Evolutionary conservation across 2,329 filamentous ascomycete genomes (phyloP).

Genomic region (Penicillium sp.): DNA sequence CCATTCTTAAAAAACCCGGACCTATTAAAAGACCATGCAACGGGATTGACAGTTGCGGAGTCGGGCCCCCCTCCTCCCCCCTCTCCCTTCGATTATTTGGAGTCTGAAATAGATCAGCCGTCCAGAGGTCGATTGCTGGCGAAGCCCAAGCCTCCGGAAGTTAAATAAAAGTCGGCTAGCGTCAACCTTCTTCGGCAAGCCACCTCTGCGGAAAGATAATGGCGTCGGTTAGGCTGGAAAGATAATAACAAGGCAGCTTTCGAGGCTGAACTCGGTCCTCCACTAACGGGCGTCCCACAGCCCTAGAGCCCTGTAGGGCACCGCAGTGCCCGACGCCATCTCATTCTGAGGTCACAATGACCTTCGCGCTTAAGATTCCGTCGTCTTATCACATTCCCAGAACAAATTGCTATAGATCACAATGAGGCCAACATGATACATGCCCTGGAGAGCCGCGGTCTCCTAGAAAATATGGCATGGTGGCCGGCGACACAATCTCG

Average conservation of each 20-base stretch:
- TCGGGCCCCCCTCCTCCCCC: no score
- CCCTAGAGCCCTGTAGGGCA: no score
- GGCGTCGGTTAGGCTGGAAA: neutral
- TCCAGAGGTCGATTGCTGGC: no score
- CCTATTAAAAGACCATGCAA: neutral
- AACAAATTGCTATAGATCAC: conserved; percentile 4
- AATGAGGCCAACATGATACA: conserved; percentile 22
- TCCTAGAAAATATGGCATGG: neutral
- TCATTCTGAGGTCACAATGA: conserved; percentile 21
- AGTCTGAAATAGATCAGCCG: neutral
- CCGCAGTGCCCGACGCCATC: neutral
- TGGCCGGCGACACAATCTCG: conserved; percentile 5
- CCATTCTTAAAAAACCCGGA: neutral
- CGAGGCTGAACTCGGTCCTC: conserved; percentile 3
- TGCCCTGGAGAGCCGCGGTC: conserved; percentile 9
- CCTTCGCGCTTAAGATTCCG: neutral
- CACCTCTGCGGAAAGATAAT: conserved; percentile 2
- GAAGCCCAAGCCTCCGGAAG: neutral
- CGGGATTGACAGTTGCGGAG: neutral
- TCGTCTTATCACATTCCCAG: no score
- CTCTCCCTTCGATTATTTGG: neutral
- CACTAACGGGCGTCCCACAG: neutral
- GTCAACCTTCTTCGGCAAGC: conserved; percentile 19
- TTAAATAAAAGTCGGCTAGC: conserved; percentile 19
- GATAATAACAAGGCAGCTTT: neutral